Evolutionary conservation across 208 protist species (phyloP).

Genomic region (Trypanosoma avium): DNA sequence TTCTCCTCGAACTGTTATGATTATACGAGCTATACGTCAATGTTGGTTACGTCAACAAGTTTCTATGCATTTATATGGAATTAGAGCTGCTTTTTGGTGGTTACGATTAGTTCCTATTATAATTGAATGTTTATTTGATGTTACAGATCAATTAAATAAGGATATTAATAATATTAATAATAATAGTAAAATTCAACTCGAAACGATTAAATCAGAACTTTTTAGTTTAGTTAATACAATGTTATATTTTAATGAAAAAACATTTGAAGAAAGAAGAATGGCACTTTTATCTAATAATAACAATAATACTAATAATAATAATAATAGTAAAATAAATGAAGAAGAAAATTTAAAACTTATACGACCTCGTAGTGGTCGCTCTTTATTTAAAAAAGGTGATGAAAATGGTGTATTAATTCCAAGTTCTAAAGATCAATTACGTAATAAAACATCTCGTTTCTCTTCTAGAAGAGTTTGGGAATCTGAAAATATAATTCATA

Average conservation of each 20-base stretch:
- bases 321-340: background rate
- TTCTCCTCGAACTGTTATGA: background rate
- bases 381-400: constrained; percentile 25
- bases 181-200: background rate
- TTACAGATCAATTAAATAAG: background rate
- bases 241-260: too few relatives aligned
- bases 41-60: constrained; percentile 33
- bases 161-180: background rate
- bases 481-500: background rate
- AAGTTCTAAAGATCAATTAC: constrained; percentile 14
- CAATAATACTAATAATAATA: background rate
- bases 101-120: constrained; percentile 30
- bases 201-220: too few relatives aligned
- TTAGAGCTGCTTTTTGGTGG: constrained; percentile 36
- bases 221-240: too few relatives aligned
- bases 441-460: constrained; percentile 24
- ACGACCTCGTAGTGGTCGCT: constrained; percentile 27
- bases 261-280: too few relatives aligned
- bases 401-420: constrained; percentile 24
- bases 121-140: constrained; percentile 17
- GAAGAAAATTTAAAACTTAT: constrained; percentile 2
- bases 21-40: constrained; percentile 30
- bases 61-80: constrained; percentile 34
- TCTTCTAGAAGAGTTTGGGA: constrained; percentile 13
- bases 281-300: too few relatives aligned